Base-by-base conservation (phyloP, 805 yeast genomes). In the Candida ulmi region DNA sequence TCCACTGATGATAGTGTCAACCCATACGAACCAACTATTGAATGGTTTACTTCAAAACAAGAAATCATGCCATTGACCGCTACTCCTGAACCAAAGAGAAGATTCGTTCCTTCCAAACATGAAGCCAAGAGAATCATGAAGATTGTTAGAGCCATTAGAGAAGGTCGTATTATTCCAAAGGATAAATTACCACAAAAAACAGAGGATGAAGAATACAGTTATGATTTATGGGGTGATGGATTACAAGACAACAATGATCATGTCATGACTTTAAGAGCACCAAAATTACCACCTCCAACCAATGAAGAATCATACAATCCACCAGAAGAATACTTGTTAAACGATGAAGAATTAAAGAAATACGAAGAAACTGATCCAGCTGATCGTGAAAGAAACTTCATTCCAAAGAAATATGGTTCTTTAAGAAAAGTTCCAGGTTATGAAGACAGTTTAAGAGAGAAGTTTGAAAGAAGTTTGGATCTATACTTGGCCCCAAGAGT, bases 91-190 rank as follows among this genome's bases (percentile, higher is more conserved):
- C 99, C 99, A 41, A 93, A 93, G 68, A 78, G 98, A 61, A 77
- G 99, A 60, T 93, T 93, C 55, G 85, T 88, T 45, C 99, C 98
- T 18, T 91, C 98, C 11, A 88, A 88, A 60, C 91, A 88, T 61
- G 99, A 93, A 69, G 97, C 97, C 27, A 87, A 88, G 68, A 74
- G 95, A 61, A 80, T 93, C 36, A 90, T 91, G 97, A 93, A 93
- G 71, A 81, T 93, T 45, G 99, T 93, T 21, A 76, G 79, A 49
- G 99, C 99, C 30, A 93, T 93, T 45, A 80, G 99, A 65, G 96
- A 91, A 56, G 99, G 99, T 25, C 76, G 95, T 60, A 87, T 93
- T 47, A 71, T 88, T 37, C 88, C 95, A 23, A 86, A 91, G 41
- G 72, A 72, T 48, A 68, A 70, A 38, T 55, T 74, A 48, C 76